These are phyloP conservation scores for Calonectria ilicicola DNA, from an alignment of 2,329 filamentous ascomycete species.

Conservation along the genomic window DNA sequence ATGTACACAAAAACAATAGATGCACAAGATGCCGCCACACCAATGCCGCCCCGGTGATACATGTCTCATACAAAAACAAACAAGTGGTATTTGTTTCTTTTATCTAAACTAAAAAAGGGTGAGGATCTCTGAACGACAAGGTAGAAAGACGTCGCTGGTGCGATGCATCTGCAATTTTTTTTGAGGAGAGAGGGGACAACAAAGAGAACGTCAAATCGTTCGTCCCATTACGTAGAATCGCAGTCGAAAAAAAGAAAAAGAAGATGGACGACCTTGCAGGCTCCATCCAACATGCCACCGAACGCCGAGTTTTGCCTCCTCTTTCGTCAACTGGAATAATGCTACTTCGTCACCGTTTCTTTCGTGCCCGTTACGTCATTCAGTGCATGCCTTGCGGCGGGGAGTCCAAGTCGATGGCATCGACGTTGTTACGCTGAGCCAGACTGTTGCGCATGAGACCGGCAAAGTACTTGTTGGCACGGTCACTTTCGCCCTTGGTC, in stretches of 20 bases:
- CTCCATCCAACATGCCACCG: conserved; percentile 1
- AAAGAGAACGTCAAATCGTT: conserved; percentile 16
- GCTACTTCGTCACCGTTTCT: conserved; percentile 21
- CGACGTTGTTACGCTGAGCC: conserved; percentile 62
- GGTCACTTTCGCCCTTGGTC: conserved; percentile 84
- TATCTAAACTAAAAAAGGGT: conserved; percentile 23
- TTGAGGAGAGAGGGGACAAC: conserved; percentile 23
- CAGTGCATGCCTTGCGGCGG: conserved; percentile 55
- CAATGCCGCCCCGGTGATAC: not conserved
- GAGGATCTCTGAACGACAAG: conserved; percentile 1
- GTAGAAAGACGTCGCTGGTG: conserved; percentile 15
- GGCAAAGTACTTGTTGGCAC: conserved; percentile 89
- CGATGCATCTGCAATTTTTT: conserved; percentile 16
- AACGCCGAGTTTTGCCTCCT: conserved; percentile 29
- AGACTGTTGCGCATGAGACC: conserved; percentile 80
- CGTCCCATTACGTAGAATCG: conserved; percentile 15
- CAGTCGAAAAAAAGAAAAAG: conserved; percentile 13
- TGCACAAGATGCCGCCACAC: not conserved
- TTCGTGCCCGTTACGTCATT: conserved; percentile 28
- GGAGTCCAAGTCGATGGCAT: conserved; percentile 66
- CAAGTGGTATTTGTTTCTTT: conserved; percentile 26
- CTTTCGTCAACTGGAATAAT: conserved; percentile 9
- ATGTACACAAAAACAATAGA: not conserved
- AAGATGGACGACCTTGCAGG: conserved; percentile 16
- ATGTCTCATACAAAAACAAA: not conserved